Base-by-base conservation (phyloP, 257 asterid species). In the Echium plantagineum region DNA sequence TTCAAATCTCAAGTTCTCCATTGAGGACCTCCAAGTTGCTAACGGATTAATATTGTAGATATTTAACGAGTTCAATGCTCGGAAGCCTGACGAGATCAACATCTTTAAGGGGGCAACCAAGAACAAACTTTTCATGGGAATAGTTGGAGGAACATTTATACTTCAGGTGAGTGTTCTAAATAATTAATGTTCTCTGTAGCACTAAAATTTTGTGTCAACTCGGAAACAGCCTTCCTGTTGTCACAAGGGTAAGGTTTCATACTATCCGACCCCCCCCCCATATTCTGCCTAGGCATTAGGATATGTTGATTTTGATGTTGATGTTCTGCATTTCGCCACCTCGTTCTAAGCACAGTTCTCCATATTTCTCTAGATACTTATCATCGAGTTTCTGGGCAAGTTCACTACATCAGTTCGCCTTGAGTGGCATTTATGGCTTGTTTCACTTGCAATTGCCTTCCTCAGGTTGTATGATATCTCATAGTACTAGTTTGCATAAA, bases 101-200 rank as follows among this genome's bases (percentile, higher is more conserved):
- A 86, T 91, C 67, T 87, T 91, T 64, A 31, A 73, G 6, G 98
- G 98, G 3, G 89, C 85, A 78, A 83, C 90, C 47, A 85, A 91
- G 68, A 87, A 83, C 78, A 81, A 63, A 67, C 89, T 91, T 76
- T 90, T 91, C 72, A 61, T 63, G 20, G 96, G 88, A 59, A 89
- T 91, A 59, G 88, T 91, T 53, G 98, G 93, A 74, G 58, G 71
- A 21, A 87, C 98, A 60, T 76, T 85, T 46, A 62, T 91, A 54
- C 90, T 91, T 26, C 76, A 72, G 86, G 94, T 85, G 51, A 52
- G 76, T 21, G 65, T 15, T 68, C 57, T 57, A 13, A 38, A n/a
- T n/a, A n/a, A n/a, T n/a, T n/a, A n/a, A n/a, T n/a, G n/a, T n/a
- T n/a, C n/a, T n/a, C n/a, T n/a, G n/a, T n/a, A 42, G 26, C 26